Evolutionary conservation across 2,329 filamentous ascomycete genomes (phyloP).

Genomic region (Acephala macrosclerotiorum): DNA sequence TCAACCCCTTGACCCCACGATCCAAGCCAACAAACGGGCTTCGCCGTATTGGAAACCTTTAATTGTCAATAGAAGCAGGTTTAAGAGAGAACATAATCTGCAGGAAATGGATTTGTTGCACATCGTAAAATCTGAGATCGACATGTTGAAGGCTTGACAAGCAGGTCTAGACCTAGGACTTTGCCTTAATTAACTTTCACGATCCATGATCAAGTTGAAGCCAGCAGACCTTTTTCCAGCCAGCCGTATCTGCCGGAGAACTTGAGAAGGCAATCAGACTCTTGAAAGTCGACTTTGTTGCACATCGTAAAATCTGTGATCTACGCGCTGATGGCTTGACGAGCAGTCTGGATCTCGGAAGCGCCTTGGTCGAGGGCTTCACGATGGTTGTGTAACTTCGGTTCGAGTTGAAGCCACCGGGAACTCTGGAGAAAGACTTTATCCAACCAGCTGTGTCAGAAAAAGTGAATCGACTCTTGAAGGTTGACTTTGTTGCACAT

Average conservation of each 20-base stretch:
- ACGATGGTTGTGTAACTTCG: conserved; percentile 8
- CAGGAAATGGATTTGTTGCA: conserved; percentile 17
- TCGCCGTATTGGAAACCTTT: conserved; percentile 1
- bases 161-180: background rate
- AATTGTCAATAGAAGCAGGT: background rate
- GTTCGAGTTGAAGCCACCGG: background rate
- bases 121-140: conserved; percentile 17
- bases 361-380: background rate
- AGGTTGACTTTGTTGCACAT: background rate
- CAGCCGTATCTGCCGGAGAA: no score
- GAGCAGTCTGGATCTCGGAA: conserved; percentile 1
- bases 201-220: conserved; percentile 4
- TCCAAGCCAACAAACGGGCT: conserved; percentile 6
- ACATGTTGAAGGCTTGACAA: background rate
- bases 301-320: conserved; percentile 20
- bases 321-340: background rate
- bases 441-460: background rate
- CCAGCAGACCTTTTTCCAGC: no score
- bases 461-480: background rate
- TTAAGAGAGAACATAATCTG: background rate
- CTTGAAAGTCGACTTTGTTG: conserved; percentile 16
- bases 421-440: background rate
- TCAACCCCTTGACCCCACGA: conserved; percentile 15
- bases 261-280: no score
- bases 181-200: background rate